These are phyloP conservation scores for Dichomitus squalens DNA, from an alignment of 1,284 basidiomycete genomes.

Conservation along the genomic window DNA sequence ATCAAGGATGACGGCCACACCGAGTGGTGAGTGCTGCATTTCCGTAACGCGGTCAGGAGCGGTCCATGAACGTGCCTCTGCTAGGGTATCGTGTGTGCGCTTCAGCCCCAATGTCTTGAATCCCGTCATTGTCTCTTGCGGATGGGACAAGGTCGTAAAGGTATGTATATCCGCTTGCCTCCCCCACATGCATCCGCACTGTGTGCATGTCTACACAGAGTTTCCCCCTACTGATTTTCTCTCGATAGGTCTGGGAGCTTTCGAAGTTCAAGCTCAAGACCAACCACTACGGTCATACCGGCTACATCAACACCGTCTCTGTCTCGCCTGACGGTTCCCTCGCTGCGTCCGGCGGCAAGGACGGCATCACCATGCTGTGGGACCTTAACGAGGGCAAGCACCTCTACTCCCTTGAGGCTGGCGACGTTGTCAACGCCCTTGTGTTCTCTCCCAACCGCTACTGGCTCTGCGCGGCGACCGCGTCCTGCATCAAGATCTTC, in stretches of 20 bases:
- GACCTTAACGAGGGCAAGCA: slow-evolving; percentile 99
- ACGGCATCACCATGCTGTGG: slow-evolving; percentile 99
- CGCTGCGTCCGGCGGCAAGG: slow-evolving; percentile 98
- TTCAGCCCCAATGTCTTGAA: slow-evolving; percentile 99
- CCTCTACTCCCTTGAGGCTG: slow-evolving; percentile 99
- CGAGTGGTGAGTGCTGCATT: slow-evolving; percentile 71
- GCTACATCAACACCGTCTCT: slow-evolving; percentile 99
- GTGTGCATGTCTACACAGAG: neutral
- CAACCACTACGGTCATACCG: slow-evolving; percentile 99
- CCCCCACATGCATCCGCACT: slow-evolving; percentile 9
- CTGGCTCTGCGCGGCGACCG: slow-evolving; percentile 99
- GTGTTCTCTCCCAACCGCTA: slow-evolving; percentile 99
- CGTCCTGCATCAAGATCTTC: slow-evolving; percentile 99
- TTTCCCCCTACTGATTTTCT: slow-evolving; percentile 15
- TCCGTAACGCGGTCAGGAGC: slow-evolving; percentile 2
- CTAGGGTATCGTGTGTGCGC: slow-evolving; percentile 97
- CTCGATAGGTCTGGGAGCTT: slow-evolving; percentile 95
- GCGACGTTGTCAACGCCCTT: slow-evolving; percentile 98
- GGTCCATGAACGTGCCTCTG: slow-evolving; percentile 7
- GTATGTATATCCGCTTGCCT: slow-evolving; percentile 51
- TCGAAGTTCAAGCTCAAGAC: slow-evolving; percentile 99
- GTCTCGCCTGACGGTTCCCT: slow-evolving; percentile 99
- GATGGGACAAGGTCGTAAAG: slow-evolving; percentile 99
- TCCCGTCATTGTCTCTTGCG: slow-evolving; percentile 98
- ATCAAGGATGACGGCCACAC: slow-evolving; percentile 98